Percentiles rank a stretch among this genome's conserved stretches.
phyloP scores from a whole-genome alignment of 805 yeast species.

The Starmerella apis region DNA sequence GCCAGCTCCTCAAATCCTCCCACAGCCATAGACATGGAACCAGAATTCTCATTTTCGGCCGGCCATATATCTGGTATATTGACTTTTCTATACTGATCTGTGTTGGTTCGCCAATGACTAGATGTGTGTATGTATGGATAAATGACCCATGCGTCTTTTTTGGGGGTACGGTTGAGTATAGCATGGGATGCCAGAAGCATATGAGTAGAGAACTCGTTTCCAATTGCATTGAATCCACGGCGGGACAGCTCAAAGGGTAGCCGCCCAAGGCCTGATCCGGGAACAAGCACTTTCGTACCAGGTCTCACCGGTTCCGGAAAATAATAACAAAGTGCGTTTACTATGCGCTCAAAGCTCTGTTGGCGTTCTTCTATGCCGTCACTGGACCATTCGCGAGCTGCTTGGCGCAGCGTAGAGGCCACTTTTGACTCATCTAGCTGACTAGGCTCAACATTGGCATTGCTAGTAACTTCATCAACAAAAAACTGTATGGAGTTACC shows the following conservation, averaged over 20 bases:
- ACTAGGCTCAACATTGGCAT: constrained; percentile 5
- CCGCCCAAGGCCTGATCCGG: constrained; percentile 86
- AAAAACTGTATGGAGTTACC: neutral
- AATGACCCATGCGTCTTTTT: constrained; percentile 21
- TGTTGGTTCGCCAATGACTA: constrained; percentile 48
- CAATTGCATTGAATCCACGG: constrained; percentile 44
- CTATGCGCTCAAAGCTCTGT: constrained; percentile 47
- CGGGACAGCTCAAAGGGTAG: constrained; percentile 57
- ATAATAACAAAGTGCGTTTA: constrained; percentile 34
- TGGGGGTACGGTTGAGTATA: constrained; percentile 25
- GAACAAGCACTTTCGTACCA: constrained; percentile 44
- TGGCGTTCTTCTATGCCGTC: constrained; percentile 44
- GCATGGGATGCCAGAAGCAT: constrained; percentile 53
- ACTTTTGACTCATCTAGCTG: constrained; percentile 46
- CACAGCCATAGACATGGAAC: constrained; percentile 54
- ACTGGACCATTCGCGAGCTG: constrained; percentile 67
- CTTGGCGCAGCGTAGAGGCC: constrained; percentile 50
- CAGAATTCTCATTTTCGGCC: constrained; percentile 18
- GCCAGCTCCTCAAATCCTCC: constrained; percentile 57
- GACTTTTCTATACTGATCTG: constrained; percentile 45
- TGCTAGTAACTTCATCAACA: neutral
- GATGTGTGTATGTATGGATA: constrained; percentile 48
- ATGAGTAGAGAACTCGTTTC: constrained; percentile 69
- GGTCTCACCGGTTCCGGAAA: constrained; percentile 28
- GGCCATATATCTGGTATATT: constrained; percentile 32